These are phyloP conservation scores for Amphibolis antarctica DNA, from an alignment of 106 monocot genomes.

Conservation along the genomic window DNA sequence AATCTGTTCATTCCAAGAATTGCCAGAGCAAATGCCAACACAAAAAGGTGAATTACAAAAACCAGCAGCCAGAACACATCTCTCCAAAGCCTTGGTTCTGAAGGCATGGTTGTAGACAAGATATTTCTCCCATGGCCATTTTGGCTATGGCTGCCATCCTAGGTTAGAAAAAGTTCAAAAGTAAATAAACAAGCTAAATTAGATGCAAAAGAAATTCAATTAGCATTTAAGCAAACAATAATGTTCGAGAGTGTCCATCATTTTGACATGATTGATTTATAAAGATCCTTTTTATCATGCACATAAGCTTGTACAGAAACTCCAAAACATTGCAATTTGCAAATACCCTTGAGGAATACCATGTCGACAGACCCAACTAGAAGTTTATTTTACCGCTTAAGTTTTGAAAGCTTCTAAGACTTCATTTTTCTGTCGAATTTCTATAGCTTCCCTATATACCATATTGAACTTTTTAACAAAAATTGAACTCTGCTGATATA, in stretches of 20 bases:
- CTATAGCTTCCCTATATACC: not conserved
- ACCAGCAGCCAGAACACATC: slow-evolving; percentile 87
- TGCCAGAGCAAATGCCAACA: slow-evolving; percentile 35
- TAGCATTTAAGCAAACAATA: not conserved
- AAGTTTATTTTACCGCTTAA: no score
- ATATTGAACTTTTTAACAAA: no score
- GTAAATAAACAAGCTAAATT: not conserved
- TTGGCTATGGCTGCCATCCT: slow-evolving; percentile 18
- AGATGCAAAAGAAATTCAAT: not conserved
- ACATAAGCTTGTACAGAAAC: no score
- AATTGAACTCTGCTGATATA: not conserved
- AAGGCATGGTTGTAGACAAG: not conserved
- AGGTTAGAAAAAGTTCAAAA: not conserved
- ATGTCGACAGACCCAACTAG: no score
- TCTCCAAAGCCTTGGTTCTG: slow-evolving; percentile 52
- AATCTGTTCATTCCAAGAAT: slow-evolving; percentile 72
- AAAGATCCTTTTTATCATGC: no score
- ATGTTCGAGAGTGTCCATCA: not conserved
- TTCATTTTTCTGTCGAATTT: no score
- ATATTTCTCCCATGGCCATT: slow-evolving; percentile 14
- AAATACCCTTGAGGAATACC: no score
- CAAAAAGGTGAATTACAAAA: slow-evolving; percentile 63
- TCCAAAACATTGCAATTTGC: no score
- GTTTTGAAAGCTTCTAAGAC: no score
- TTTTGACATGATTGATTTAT: no score